Conservation (phyloP, 2,329 filamentous ascomycete genomes). For the Dichotomopilus funicola region DNA sequence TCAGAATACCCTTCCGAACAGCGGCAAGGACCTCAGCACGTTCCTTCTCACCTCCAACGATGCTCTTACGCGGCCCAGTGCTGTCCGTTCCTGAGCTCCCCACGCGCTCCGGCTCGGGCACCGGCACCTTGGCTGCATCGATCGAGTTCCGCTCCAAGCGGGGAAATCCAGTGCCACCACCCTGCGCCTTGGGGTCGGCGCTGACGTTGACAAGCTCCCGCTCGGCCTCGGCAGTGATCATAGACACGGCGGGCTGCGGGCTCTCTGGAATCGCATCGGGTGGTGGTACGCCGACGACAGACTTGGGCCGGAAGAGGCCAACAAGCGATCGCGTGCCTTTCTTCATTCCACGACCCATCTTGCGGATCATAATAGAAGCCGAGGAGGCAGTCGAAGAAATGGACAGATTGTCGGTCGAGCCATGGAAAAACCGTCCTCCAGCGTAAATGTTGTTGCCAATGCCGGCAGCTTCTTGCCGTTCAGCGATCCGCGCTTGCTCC, state of each 20-base stretch:
- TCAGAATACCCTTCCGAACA: conserved; percentile 91
- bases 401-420: conserved; percentile 91
- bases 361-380: conserved; percentile 88
- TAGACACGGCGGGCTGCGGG: conserved; percentile 80
- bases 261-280: conserved; percentile 62
- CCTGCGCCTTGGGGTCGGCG: conserved; percentile 59
- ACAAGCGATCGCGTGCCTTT: conserved; percentile 85
- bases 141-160: conserved; percentile 77
- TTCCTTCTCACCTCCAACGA: conserved; percentile 83
- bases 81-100: conserved; percentile 54
- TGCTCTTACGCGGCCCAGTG: conserved; percentile 70
- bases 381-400: conserved; percentile 87
- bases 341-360: conserved; percentile 99
- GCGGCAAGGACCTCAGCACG: conserved; percentile 86
- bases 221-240: conserved; percentile 94
- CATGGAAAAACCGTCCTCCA: conserved; percentile 74
- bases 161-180: conserved; percentile 74
- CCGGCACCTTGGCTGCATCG: conserved; percentile 52
- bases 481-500: conserved; percentile 85
- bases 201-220: conserved; percentile 76
- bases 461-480: conserved; percentile 85
- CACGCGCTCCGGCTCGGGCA: conserved; percentile 42
- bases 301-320: conserved; percentile 92
- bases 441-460: conserved; percentile 92
- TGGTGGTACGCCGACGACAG: conserved; percentile 69